Percentiles rank a stretch among this genome's conserved stretches.
Conservation (phyloP, 768 basidiomycete species). For the Boletus huronensis region DNA sequence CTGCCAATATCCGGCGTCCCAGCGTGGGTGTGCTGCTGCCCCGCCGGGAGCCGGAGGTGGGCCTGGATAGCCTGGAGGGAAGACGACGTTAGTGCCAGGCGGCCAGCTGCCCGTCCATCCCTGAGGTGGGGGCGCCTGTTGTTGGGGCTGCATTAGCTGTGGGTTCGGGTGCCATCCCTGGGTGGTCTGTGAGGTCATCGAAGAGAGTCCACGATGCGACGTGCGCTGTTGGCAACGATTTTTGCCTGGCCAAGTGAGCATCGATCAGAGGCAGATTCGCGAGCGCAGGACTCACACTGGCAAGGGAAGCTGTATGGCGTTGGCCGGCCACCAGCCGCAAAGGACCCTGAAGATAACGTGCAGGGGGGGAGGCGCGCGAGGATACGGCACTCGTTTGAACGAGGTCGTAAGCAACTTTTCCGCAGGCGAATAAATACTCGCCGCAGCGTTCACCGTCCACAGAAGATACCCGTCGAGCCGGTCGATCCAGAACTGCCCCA, state of each 20-base stretch:
- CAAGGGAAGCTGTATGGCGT: background rate
- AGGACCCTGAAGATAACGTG: constrained; percentile 5
- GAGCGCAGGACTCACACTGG: constrained; percentile 1
- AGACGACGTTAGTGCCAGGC: constrained; percentile 23
- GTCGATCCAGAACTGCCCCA: background rate
- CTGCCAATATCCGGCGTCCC: constrained; percentile 54
- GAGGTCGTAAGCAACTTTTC: background rate
- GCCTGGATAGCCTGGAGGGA: constrained; percentile 37
- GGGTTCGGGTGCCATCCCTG: constrained; percentile 35
- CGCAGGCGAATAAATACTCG: constrained; percentile 9
- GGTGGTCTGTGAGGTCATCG: constrained; percentile 23
- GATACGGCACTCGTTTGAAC: background rate
- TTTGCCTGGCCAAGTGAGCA: constrained; percentile 7
- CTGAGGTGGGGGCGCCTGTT: constrained; percentile 20
- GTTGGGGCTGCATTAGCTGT: constrained; percentile 30
- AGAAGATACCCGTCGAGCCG: constrained; percentile 22
- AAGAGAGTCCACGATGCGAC: background rate
- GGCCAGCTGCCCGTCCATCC: constrained; percentile 41
- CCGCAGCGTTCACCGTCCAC: constrained; percentile 3
- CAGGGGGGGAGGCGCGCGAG: background rate
- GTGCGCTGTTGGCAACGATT: background rate
- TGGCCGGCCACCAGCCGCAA: background rate
- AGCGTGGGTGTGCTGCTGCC: constrained; percentile 40
- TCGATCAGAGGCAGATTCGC: background rate
- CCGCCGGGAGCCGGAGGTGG: constrained; percentile 58